Conservation (phyloP, 2,329 filamentous ascomycete species). For the Tympanopsis confertula region DNA sequence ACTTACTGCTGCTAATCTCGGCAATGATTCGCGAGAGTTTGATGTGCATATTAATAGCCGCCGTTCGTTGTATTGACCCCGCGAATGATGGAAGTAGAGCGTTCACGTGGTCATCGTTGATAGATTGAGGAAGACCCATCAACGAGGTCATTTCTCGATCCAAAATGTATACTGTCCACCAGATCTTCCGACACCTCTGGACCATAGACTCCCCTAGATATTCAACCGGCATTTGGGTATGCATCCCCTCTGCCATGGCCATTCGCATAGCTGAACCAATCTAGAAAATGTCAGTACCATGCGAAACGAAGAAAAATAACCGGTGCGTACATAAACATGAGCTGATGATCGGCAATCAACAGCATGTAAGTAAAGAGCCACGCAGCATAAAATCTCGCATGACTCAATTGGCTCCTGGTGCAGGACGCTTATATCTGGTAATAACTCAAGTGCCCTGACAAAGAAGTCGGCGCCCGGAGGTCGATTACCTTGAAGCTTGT, state of each 20-base stretch:
- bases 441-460: conserved; percentile 26
- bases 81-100: conserved; percentile 30
- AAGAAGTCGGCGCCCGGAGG: conserved; percentile 36
- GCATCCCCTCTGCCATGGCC: conserved; percentile 35
- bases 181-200: conserved; percentile 33
- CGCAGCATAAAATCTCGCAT: conserved; percentile 36
- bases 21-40: conserved; percentile 22
- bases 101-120: conserved; percentile 37
- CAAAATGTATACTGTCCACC: conserved; percentile 41
- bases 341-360: conserved; percentile 32
- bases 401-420: conserved; percentile 28
- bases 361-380: conserved; percentile 38
- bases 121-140: conserved; percentile 36
- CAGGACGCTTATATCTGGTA: conserved; percentile 27
- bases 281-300: too few relatives aligned
- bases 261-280: conserved; percentile 39
- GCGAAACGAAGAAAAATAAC: too few relatives aligned
- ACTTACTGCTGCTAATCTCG: neutral
- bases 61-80: conserved; percentile 21
- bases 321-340: conserved; percentile 26
- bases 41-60: conserved; percentile 29
- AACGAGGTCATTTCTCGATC: conserved; percentile 40
- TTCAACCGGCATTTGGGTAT: conserved; percentile 33
- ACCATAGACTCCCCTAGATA: conserved; percentile 25
- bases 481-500: conserved; percentile 16